These are phyloP conservation scores for Polyporus tsugae DNA, from an alignment of 1,284 basidiomycete genomes.

Conservation along the genomic window DNA sequence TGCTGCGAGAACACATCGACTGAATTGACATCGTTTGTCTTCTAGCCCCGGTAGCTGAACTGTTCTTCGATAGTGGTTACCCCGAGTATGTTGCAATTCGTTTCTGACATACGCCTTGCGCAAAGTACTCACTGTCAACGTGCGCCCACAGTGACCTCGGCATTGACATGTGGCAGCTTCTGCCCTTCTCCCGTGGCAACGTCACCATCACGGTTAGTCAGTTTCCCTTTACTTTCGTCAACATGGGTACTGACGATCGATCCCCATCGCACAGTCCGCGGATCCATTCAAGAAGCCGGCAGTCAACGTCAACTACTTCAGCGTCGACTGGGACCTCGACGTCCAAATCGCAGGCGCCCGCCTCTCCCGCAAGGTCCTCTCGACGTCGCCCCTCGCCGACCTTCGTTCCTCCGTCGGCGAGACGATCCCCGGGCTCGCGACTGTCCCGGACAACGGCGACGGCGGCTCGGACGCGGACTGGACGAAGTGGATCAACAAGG, in stretches of 20 bases:
- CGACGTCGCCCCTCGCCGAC: slow-evolving; percentile 44
- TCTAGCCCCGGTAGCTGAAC: slow-evolving; percentile 54
- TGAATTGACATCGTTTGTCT: background rate
- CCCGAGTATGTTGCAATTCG: slow-evolving; percentile 15
- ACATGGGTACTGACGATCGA: background rate
- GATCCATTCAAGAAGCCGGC: slow-evolving; percentile 55
- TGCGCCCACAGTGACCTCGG: slow-evolving; percentile 44
- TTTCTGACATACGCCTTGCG: background rate
- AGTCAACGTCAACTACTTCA: slow-evolving; percentile 59
- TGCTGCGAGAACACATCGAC: background rate
- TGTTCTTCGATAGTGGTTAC: slow-evolving; percentile 42
- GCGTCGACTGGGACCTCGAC: slow-evolving; percentile 54
- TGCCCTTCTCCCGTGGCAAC: slow-evolving; percentile 61
- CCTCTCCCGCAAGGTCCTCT: slow-evolving; percentile 54
- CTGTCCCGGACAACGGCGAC: slow-evolving; percentile 51
- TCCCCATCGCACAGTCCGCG: slow-evolving; percentile 42
- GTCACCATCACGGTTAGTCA: slow-evolving; percentile 53
- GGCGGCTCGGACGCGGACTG: slow-evolving; percentile 54
- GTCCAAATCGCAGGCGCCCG: slow-evolving; percentile 58
- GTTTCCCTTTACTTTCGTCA: background rate
- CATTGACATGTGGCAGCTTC: slow-evolving; percentile 59
- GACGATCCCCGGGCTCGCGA: slow-evolving; percentile 46
- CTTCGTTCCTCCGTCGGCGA: slow-evolving; percentile 43
- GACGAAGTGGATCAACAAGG: slow-evolving; percentile 51
- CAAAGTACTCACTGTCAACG: slow-evolving; percentile 33